A percentile compares a stretch with the other conserved stretches of the same genome.
phyloP scores from a whole-genome alignment of 352 stramenopile genomes.

The Nothophytophthora sp. region DNA sequence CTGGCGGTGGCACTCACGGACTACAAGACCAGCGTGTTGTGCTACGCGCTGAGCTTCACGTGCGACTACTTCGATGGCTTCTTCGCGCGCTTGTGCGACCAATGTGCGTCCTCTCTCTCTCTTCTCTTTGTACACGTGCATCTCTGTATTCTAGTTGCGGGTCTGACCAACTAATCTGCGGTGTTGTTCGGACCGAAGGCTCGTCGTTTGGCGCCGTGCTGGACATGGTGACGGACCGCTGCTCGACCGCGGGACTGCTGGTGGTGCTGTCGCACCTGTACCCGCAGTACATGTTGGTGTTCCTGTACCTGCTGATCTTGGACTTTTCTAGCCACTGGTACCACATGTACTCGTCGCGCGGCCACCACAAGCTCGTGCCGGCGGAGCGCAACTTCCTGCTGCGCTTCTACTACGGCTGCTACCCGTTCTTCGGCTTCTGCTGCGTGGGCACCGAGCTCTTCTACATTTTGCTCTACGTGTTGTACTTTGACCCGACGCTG shows the following conservation, averaged over 20 bases:
- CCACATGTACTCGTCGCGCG: slow-evolving; percentile 96
- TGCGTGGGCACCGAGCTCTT: slow-evolving; percentile 93
- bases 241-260: slow-evolving; percentile 95
- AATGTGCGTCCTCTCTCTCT: slow-evolving; percentile 66
- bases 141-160: too few relatives aligned
- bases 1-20: slow-evolving; percentile 78
- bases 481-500: slow-evolving; percentile 76
- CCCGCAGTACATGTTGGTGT: slow-evolving; percentile 72
- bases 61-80: slow-evolving; percentile 99
- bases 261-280: slow-evolving; percentile 95
- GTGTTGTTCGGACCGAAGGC: slow-evolving; percentile 30
- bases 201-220: slow-evolving; percentile 95
- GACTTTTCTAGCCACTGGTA: slow-evolving; percentile 98
- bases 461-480: slow-evolving; percentile 92
- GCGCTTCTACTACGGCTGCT: slow-evolving; percentile 92
- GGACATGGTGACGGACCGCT: slow-evolving; percentile 99
- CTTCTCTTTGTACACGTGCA: background rate
- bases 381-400: slow-evolving; percentile 94
- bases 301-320: slow-evolving; percentile 93
- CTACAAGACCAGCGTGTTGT: slow-evolving; percentile 79
- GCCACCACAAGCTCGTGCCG: slow-evolving; percentile 96
- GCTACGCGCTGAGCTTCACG: slow-evolving; percentile 96
- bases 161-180: too few relatives aligned
- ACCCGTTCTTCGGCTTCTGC: slow-evolving; percentile 93
- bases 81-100: slow-evolving; percentile 95